These are phyloP conservation scores for Salvia splendens DNA, from an alignment of 257 asterid genomes.

Conservation along the genomic window DNA sequence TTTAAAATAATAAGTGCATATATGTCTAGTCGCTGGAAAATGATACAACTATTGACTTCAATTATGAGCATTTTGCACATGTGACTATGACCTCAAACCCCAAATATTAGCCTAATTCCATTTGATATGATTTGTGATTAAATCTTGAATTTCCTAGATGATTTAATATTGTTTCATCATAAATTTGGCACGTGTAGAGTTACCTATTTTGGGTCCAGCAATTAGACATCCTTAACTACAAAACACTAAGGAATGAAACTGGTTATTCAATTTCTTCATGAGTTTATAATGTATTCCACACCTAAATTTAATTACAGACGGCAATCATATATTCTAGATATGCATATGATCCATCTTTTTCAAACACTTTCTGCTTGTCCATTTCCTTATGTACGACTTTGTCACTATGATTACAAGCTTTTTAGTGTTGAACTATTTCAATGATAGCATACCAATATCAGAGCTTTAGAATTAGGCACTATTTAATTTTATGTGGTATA, in stretches of 20 bases:
- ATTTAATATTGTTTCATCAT: background rate
- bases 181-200: too few species aligned
- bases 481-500: background rate
- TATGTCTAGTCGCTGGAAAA: conserved; percentile 12
- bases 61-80: background rate
- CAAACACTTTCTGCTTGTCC: conserved; percentile 26
- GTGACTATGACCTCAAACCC: background rate
- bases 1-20: background rate
- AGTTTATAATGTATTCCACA: conserved; percentile 7
- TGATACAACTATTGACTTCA: conserved; percentile 14
- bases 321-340: conserved; percentile 23
- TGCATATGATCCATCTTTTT: conserved; percentile 21
- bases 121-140: background rate
- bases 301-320: conserved; percentile 20
- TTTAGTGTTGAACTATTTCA: background rate
- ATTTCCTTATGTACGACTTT: background rate
- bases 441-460: conserved; percentile 8
- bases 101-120: background rate
- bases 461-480: background rate
- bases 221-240: background rate
- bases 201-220: too few species aligned
- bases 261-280: background rate
- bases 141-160: background rate
- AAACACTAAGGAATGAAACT: background rate
- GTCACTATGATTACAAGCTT: conserved; percentile 4